These are phyloP conservation scores for Rhododendron ferrugineum DNA, from an alignment of 148 eudicot genomes.

Conservation along the genomic window DNA sequence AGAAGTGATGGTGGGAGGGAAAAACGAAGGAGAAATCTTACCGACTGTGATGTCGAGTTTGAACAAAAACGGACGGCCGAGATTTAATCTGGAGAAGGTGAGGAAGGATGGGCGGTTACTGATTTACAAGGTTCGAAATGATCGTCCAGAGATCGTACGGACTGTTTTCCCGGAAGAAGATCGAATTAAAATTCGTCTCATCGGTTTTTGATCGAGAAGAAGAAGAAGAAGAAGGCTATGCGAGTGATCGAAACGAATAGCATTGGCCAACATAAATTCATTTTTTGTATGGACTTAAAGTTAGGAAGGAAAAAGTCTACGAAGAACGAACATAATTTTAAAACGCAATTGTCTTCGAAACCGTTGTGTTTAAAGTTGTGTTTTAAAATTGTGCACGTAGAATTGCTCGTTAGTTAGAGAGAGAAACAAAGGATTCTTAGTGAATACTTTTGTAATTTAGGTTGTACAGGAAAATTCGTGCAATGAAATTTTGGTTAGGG, in stretches of 20 bases:
- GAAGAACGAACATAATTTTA: too few species aligned
- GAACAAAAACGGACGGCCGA: conserved; percentile 26
- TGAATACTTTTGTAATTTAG: background rate
- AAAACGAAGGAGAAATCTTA: conserved; percentile 7
- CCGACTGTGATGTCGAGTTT: conserved; percentile 20
- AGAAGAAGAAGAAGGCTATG: background rate
- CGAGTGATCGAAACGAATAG: background rate
- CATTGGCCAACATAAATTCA: too few species aligned
- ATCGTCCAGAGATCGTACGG: conserved; percentile 9
- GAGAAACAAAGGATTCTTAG: background rate
- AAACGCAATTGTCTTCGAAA: too few species aligned
- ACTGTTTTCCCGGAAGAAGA: background rate
- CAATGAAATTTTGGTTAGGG: background rate
- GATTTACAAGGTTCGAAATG: background rate
- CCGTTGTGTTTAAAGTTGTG: too few species aligned
- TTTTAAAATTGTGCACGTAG: background rate
- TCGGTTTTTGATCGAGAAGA: background rate
- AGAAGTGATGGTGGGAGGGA: background rate
- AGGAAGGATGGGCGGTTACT: conserved; percentile 21
- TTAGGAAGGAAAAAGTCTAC: too few species aligned
- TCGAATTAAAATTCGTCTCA: background rate
- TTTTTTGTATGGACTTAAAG: too few species aligned
- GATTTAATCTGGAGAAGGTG: conserved; percentile 14
- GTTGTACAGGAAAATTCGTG: background rate
- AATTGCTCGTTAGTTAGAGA: background rate